Conservation (phyloP, 202 grass and related monocot genomes). For the Cymbopogon flexuosus region DNA sequence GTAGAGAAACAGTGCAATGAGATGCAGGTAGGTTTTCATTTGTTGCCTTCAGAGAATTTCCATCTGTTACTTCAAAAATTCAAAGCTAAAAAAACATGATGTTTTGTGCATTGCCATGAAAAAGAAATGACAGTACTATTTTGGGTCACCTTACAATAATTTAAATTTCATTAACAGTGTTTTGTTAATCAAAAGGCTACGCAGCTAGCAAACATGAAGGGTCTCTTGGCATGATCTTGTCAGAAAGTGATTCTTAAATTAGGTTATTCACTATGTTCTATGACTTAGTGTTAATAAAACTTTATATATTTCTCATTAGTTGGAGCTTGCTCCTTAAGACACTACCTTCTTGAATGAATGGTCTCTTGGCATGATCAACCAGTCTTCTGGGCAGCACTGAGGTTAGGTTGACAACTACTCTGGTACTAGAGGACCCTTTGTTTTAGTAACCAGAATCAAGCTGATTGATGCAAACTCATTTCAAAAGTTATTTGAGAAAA, state of each 20-base stretch:
- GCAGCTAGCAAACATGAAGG: neutral
- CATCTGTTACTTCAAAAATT: slow-evolving; percentile 4
- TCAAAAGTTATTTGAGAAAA: neutral
- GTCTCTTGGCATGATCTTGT: slow-evolving; percentile 17
- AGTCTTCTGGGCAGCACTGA: neutral
- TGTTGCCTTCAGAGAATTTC: neutral
- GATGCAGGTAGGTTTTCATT: slow-evolving; percentile 69
- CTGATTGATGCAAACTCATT: neutral
- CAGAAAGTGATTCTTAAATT: slow-evolving; percentile 10
- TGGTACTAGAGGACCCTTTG: neutral
- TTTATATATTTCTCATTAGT: neutral
- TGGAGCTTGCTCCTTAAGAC: neutral
- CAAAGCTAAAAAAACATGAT: neutral
- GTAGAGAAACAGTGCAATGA: slow-evolving; percentile 96
- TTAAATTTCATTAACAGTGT: neutral
- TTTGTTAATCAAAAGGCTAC: slow-evolving; percentile 8
- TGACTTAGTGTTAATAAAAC: slow-evolving; percentile 1
- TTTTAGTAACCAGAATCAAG: neutral
- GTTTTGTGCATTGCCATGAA: neutral
- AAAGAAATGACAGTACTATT: neutral
- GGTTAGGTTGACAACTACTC: neutral
- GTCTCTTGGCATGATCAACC: neutral
- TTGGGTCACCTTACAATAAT: neutral
- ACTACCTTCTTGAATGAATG: neutral
- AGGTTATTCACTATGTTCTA: slow-evolving; percentile 6